These are phyloP conservation scores for Ogataea dorogensis DNA, from an alignment of 805 yeast species.

Conservation along the genomic window DNA sequence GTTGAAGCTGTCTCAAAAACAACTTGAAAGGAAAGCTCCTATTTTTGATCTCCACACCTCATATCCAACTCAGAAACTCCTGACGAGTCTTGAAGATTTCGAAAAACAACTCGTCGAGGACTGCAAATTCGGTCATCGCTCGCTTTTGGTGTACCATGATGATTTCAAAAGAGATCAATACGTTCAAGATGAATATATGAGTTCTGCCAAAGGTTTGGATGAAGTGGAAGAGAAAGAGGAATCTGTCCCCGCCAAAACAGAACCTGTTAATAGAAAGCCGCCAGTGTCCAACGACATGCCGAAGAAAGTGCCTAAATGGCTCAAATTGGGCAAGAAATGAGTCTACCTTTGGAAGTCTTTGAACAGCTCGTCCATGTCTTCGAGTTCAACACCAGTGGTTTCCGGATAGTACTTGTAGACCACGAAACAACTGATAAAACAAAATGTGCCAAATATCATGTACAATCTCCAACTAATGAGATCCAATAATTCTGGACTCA, in stretches of 20 bases:
- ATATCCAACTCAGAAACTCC: constrained; percentile 44
- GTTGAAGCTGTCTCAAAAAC: constrained; percentile 29
- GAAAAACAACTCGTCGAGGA: constrained; percentile 35
- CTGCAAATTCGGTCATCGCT: constrained; percentile 41
- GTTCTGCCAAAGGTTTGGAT: constrained; percentile 24
- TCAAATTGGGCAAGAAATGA: constrained; percentile 32
- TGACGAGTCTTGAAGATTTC: constrained; percentile 21
- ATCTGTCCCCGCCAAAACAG: too few relatives aligned
- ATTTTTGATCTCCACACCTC: constrained; percentile 40
- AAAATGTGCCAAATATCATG: constrained; percentile 72
- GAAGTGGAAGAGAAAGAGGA: constrained; percentile 30
- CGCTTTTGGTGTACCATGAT: constrained; percentile 26
- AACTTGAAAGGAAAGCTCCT: constrained; percentile 21
- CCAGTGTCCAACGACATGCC: background rate
- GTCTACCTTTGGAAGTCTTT: constrained; percentile 17
- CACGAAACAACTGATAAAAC: constrained; percentile 43
- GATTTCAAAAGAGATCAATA: constrained; percentile 21
- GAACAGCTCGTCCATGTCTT: constrained; percentile 56
- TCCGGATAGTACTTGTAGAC: constrained; percentile 52
- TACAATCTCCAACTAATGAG: constrained; percentile 75
- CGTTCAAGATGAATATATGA: constrained; percentile 24
- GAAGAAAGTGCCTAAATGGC: constrained; percentile 35
- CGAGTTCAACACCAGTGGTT: constrained; percentile 51
- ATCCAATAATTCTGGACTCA: constrained; percentile 81
- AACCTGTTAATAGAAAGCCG: too few relatives aligned